phyloP scores from a whole-genome alignment of 257 asterid species.

The Prunella vulgaris region DNA sequence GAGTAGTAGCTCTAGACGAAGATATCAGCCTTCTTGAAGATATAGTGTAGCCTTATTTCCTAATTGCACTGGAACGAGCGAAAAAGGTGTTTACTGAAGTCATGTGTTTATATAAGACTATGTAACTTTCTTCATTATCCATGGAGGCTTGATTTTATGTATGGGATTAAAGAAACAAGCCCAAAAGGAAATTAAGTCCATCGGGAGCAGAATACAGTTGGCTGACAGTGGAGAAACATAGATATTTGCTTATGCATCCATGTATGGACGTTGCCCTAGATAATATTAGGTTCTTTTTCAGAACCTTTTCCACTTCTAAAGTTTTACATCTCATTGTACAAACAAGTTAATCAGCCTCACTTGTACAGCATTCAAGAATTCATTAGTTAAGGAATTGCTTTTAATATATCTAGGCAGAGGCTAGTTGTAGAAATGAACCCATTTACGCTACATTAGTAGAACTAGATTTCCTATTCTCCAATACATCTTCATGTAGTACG shows the following conservation, averaged over 20 bases:
- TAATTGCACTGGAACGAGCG: not conserved
- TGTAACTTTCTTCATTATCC: not conserved
- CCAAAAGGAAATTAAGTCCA: not conserved
- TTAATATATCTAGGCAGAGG: not conserved
- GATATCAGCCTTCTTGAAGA: not conserved
- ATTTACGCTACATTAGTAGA: not conserved
- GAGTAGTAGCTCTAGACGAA: not conserved
- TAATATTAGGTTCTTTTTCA: not conserved
- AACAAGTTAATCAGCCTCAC: not conserved
- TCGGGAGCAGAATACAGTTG: not conserved
- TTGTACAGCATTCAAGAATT: no score
- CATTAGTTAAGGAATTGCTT: no score
- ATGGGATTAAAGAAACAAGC: not conserved
- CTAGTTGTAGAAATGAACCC: not conserved
- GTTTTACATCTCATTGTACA: not conserved
- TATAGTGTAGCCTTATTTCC: not conserved
- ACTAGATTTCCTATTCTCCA: not conserved
- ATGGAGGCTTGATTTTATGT: not conserved
- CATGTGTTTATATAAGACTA: not conserved
- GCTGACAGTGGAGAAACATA: not conserved
- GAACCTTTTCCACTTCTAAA: not conserved
- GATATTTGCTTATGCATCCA: not conserved
- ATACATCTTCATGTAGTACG: no score
- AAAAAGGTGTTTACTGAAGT: not conserved
- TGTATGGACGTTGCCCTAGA: not conserved